Percentiles rank a stretch among this genome's conserved stretches.
Conservation (phyloP, 2,329 filamentous ascomycete species). For the Sodiomyces alkalinus region DNA sequence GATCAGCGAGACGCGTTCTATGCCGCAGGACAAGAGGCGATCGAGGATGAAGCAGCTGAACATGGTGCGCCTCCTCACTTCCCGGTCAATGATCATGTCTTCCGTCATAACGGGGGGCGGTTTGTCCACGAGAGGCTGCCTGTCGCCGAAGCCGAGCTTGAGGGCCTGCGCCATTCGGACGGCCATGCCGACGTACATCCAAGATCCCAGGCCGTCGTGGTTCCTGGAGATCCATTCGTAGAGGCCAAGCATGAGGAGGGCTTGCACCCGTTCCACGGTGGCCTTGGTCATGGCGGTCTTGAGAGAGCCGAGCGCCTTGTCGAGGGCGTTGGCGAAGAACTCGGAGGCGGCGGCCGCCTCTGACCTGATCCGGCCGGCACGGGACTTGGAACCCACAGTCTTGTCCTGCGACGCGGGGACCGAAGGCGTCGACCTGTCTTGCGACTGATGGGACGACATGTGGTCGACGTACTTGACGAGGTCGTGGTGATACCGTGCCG, state of each 20-base stretch:
- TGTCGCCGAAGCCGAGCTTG: slow-evolving; percentile 42
- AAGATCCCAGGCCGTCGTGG: slow-evolving; percentile 40
- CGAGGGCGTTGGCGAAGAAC: slow-evolving; percentile 47
- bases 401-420: too few relatives aligned
- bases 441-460: slow-evolving; percentile 21
- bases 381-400: slow-evolving; percentile 16
- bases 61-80: slow-evolving; percentile 53
- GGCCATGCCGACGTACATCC: slow-evolving; percentile 50
- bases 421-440: slow-evolving; percentile 5
- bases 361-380: slow-evolving; percentile 17
- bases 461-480: slow-evolving; percentile 39
- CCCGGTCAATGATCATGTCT: slow-evolving; percentile 24
- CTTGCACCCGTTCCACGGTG: slow-evolving; percentile 49
- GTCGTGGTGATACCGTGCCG: slow-evolving; percentile 50
- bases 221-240: slow-evolving; percentile 56
- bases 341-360: slow-evolving; percentile 45
- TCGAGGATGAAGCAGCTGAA: slow-evolving; percentile 64
- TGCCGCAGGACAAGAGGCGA: slow-evolving; percentile 50
- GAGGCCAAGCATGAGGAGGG: slow-evolving; percentile 53
- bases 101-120: slow-evolving; percentile 6
- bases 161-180: slow-evolving; percentile 48
- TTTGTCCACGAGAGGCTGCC: slow-evolving; percentile 11
- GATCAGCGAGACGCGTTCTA: slow-evolving; percentile 43
- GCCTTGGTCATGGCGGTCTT: slow-evolving; percentile 32
- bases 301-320: slow-evolving; percentile 30